A percentile compares a stretch with the other conserved stretches of the same genome.
Conservation (phyloP, 202 grass and related monocot genomes). For the Alloteropsis angusta region DNA sequence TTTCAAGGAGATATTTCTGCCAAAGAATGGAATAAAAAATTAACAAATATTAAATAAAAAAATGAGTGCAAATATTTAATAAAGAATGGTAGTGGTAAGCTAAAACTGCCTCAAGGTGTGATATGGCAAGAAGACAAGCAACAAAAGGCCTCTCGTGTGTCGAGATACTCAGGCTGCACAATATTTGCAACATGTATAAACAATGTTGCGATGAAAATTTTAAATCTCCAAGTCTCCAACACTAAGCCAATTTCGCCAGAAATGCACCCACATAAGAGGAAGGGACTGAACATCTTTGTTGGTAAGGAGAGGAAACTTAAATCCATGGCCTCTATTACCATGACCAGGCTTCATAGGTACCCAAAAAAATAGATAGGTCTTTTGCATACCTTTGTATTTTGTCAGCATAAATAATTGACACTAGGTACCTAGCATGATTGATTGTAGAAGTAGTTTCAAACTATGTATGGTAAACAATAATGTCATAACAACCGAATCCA, state of each 20-base stretch:
- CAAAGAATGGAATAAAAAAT: conserved; percentile 17
- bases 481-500: not conserved
- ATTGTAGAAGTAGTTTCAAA: not conserved
- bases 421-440: not conserved
- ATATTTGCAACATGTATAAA: not conserved
- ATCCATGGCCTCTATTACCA: too few relatives aligned
- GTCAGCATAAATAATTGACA: conserved; percentile 7
- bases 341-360: too few relatives aligned
- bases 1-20: conserved; percentile 90
- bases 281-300: too few relatives aligned
- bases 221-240: not conserved
- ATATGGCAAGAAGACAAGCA: not conserved
- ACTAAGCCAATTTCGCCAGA: not conserved
- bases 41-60: not conserved
- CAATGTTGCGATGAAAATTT: not conserved
- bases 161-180: not conserved
- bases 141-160: not conserved
- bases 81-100: not conserved
- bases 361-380: too few relatives aligned
- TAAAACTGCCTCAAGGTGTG: conserved; percentile 6
- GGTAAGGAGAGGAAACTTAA: too few relatives aligned
- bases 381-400: not conserved
- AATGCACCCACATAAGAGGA: too few relatives aligned
- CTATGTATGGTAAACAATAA: not conserved
- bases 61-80: not conserved